Evolutionary conservation across 73 alveolate genomes (phyloP).

Genomic region (Paramecium octaurelia): DNA sequence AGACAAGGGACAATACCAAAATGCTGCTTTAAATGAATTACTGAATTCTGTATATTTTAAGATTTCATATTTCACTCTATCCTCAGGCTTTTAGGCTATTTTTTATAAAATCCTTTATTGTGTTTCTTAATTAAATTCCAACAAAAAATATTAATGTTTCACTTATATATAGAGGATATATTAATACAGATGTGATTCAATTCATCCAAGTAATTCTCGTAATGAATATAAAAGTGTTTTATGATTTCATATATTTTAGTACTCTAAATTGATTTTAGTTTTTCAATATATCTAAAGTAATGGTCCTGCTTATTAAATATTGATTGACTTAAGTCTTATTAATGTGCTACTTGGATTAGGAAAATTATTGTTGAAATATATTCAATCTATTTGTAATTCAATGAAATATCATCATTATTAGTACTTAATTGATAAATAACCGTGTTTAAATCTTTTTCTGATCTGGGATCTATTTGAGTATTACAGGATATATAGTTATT

Average conservation of each 20-base stretch:
- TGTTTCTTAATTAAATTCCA: background rate
- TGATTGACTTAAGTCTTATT: background rate
- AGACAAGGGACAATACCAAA: conserved; percentile 19
- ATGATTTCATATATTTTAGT: background rate
- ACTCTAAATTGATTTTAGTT: background rate
- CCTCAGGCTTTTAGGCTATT: conserved; percentile 12
- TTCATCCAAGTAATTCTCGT: conserved; percentile 9
- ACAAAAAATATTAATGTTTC: background rate
- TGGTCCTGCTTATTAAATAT: background rate
- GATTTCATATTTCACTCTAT: conserved; percentile 15
- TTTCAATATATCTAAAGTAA: background rate
- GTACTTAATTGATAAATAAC: background rate
- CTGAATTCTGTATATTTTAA: background rate
- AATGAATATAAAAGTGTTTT: background rate
- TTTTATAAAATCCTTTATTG: conserved; percentile 11
- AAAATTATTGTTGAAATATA: background rate
- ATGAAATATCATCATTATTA: background rate
- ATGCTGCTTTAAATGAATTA: background rate
- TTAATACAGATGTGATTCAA: background rate
- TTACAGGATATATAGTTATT: background rate
- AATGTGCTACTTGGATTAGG: background rate
- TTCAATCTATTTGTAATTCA: background rate
- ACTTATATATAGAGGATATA: background rate
- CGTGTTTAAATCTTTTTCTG: background rate
- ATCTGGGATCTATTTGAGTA: background rate